Conservation (phyloP, 306 rosid species). For the Acacia confusa region DNA sequence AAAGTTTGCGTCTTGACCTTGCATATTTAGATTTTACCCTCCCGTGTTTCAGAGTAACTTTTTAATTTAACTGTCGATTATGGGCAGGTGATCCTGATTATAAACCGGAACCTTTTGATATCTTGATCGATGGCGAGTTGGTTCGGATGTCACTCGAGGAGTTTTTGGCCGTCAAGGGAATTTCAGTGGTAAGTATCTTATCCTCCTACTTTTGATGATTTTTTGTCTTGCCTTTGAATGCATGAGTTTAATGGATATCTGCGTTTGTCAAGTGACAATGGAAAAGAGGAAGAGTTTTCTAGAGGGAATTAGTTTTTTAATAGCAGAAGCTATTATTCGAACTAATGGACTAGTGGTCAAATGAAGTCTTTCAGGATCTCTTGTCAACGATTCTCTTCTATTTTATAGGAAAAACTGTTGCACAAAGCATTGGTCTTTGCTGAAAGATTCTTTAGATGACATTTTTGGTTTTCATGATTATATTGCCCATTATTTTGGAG, state of each 20-base stretch:
- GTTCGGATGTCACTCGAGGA: conserved; percentile 83
- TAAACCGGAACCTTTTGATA: conserved; percentile 75
- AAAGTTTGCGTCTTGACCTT: background rate
- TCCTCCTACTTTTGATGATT: background rate
- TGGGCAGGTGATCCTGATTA: conserved; percentile 55
- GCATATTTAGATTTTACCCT: background rate
- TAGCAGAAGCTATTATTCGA: background rate
- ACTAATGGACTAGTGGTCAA: background rate
- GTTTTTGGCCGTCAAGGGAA: conserved; percentile 84
- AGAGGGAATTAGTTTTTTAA: background rate
- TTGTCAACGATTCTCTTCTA: background rate
- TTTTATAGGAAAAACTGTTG: background rate
- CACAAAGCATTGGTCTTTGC: background rate
- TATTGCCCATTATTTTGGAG: background rate
- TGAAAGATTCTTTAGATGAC: background rate
- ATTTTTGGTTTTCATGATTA: background rate
- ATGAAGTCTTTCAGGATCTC: background rate
- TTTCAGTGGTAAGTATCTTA: conserved; percentile 62
- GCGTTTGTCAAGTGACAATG: background rate
- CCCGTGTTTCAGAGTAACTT: background rate
- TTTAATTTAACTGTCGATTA: conserved; percentile 2
- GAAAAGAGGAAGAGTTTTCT: background rate
- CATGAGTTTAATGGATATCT: background rate
- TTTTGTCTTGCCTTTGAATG: background rate
- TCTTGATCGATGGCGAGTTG: conserved; percentile 81